Evolutionary conservation across 106 monocot species (phyloP), one percentile per base, ranked within the genome.

Genomic region (Iris macrosiphon): DNA sequence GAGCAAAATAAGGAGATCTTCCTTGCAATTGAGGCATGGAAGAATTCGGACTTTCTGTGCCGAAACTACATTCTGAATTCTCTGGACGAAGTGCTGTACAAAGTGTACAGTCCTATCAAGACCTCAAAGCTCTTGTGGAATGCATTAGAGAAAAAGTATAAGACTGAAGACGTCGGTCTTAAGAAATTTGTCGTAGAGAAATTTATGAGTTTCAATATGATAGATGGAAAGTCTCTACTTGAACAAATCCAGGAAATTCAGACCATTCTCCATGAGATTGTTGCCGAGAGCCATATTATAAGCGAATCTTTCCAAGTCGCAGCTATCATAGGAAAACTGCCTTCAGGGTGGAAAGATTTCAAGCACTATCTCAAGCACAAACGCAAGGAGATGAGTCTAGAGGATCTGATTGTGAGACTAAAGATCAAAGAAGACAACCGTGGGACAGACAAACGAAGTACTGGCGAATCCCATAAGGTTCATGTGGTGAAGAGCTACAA

Each of bases 131-230:
- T 0, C 40, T 3, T 41, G 0, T 41, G 3, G 3, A 41, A 1
- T 41, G 40, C 40, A 41, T 29, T 55, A 1, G 55, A 31, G 7
- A 55, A 55, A 6, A 55, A 55, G 19, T 55, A 55, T 16, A 31
- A 33, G 19, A 33, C 31, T 15, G 18, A 31, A 15, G 34, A 52
- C 13, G 24, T 11, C 0, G n/a, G 0, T 16, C 4, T 35, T 8
- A 55, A 32, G 55, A 55, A 55, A 20, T 55, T 55, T 31, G n/a
- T 32, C 2, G 55, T 55, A 31, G 55, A 20, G 5, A 31, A 20
- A 33, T 55, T 55, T 55, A 9, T 55, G 17, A 9, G 32, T 0
- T 32, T 3, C 8, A 55, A 55, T 3, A 55, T 55, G 55, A n/a
- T 55, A 4, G 55, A 55, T 18, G 12, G 12, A 1, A 55, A 55